Evolutionary conservation across 2,329 filamentous ascomycete species (phyloP).

Genomic region (Venturia oleaginea): DNA sequence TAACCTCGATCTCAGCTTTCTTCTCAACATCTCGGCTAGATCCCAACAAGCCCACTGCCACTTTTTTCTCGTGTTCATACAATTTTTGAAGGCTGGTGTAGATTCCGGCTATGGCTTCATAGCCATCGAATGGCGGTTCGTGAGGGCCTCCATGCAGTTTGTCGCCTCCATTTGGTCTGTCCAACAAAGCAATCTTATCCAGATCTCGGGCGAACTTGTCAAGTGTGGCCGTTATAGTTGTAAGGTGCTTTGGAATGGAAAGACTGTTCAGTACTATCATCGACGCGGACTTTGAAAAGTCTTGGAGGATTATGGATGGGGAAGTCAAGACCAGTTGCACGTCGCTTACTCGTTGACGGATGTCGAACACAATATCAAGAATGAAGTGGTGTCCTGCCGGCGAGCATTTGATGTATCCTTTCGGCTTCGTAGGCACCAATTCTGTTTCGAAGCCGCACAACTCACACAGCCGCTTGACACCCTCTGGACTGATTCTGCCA

Average conservation of each 20-base stretch:
- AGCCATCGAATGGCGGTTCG: slow-evolving; percentile 54
- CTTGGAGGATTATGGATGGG: slow-evolving; percentile 48
- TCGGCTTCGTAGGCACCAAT: slow-evolving; percentile 24
- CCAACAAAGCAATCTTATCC: slow-evolving; percentile 57
- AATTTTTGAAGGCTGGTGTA: slow-evolving; percentile 61
- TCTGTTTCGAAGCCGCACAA: slow-evolving; percentile 48
- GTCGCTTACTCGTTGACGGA: slow-evolving; percentile 48
- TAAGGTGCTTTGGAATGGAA: slow-evolving; percentile 48
- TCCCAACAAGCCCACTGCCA: background rate
- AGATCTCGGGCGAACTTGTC: slow-evolving; percentile 64
- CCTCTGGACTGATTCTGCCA: slow-evolving; percentile 63
- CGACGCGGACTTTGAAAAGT: slow-evolving; percentile 52
- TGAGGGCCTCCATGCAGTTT: slow-evolving; percentile 32
- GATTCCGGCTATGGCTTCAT: slow-evolving; percentile 66
- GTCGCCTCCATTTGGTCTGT: slow-evolving; percentile 54
- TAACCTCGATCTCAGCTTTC: slow-evolving; percentile 8
- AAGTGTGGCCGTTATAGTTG: slow-evolving; percentile 57
- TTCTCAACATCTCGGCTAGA: background rate
- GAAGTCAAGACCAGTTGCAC: slow-evolving; percentile 57
- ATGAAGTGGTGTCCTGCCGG: slow-evolving; percentile 29
- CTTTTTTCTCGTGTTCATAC: slow-evolving; percentile 53
- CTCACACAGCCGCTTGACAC: slow-evolving; percentile 61
- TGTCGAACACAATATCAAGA: slow-evolving; percentile 21
- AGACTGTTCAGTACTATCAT: slow-evolving; percentile 59
- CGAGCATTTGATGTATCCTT: slow-evolving; percentile 19